Evolutionary conservation across 805 yeast genomes (phyloP), one percentile per base, ranked within the genome.

Genomic region (Kregervanrija delftensis): DNA sequence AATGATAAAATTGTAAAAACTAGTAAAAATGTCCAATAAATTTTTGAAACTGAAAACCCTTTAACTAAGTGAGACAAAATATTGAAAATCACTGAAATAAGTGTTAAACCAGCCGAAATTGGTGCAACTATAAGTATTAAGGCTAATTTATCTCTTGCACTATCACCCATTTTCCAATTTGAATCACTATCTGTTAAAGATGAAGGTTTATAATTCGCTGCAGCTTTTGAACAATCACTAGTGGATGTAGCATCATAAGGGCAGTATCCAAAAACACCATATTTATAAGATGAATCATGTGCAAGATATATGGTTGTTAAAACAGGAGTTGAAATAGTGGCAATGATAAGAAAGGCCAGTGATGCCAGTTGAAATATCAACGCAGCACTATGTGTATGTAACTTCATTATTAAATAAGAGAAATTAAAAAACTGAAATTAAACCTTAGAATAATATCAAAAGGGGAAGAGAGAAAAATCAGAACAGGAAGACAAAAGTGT

Each of bases 251-350:
- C 39, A 35, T 49, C 45, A 4, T 51, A 47, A 4, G 56, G 36
- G 57, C 93, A 85, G 57, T 73, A 77, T 2, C 93, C 93, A 57
- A 85, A 74, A 1, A 77, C 74, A 31, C 93, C 93, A 59, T 73
- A 85, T 2, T 67, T 64, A 50, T 66, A 64, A 36, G 61, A 58
- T 15, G 64, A 64, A 32, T 78, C 70, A 32, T 69, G 58, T 6
- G 81, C 81, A 11, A 85, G 52, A 3, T 67, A 66, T 39, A 85
- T 69, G 6, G 69, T 55, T 2, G 62, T 49, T 8, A 74, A 67
- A 1, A 79, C 78, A 0, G 95, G 91, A 10, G 77, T 71, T 1
- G 87, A 72, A 22, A 85, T 68, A 14, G 79, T 70, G 2, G 83
- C 77, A 30, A 85, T 60, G 36, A 85, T 66, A 38, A 84, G 64